A percentile compares a stretch with the other conserved stretches of the same genome.
Evolutionary conservation across 192 early-diverging fungal genomes (phyloP).

Genomic region (Tieghemiomyces parasiticus): DNA sequence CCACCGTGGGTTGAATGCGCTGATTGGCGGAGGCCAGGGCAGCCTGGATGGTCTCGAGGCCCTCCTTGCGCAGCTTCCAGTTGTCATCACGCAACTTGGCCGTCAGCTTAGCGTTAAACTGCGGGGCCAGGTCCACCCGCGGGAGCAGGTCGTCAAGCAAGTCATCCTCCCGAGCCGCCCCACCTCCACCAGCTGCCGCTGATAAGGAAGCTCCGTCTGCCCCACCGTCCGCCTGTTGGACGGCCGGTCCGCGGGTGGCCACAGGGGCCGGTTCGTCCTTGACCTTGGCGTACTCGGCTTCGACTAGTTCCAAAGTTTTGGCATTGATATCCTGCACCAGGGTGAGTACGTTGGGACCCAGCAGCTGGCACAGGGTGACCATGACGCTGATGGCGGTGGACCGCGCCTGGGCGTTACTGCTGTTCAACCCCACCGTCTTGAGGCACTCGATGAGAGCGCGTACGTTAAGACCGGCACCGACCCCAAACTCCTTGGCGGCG

Average conservation of each 20-base stretch:
- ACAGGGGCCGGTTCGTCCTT: slow-evolving; percentile 33
- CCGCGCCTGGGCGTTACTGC: slow-evolving; percentile 71
- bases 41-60: slow-evolving; percentile 59
- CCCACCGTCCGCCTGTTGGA: slow-evolving; percentile 3
- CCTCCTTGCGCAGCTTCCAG: slow-evolving; percentile 92
- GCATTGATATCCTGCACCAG: slow-evolving; percentile 83
- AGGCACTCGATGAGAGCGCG: slow-evolving; percentile 71
- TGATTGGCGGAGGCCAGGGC: slow-evolving; percentile 67
- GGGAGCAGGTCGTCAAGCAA: slow-evolving; percentile 76
- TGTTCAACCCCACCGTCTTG: slow-evolving; percentile 56
- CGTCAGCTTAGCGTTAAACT: slow-evolving; percentile 42
- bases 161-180: slow-evolving; percentile 28
- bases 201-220: not conserved
- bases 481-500: slow-evolving; percentile 82
- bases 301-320: slow-evolving; percentile 63
- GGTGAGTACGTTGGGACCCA: slow-evolving; percentile 64
- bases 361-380: slow-evolving; percentile 63
- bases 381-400: slow-evolving; percentile 65
- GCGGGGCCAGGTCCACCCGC: slow-evolving; percentile 58
- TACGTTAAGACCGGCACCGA: slow-evolving; percentile 48
- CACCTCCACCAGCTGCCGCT: not conserved
- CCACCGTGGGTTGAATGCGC: slow-evolving; percentile 63
- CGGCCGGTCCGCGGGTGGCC: slow-evolving; percentile 15
- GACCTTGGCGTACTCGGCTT: slow-evolving; percentile 88
- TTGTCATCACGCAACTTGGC: slow-evolving; percentile 47